A percentile compares a stretch with the other conserved stretches of the same genome.
phyloP scores from a whole-genome alignment of 2,329 filamentous ascomycete species.

The Phymatotrichopsis omnivora region DNA sequence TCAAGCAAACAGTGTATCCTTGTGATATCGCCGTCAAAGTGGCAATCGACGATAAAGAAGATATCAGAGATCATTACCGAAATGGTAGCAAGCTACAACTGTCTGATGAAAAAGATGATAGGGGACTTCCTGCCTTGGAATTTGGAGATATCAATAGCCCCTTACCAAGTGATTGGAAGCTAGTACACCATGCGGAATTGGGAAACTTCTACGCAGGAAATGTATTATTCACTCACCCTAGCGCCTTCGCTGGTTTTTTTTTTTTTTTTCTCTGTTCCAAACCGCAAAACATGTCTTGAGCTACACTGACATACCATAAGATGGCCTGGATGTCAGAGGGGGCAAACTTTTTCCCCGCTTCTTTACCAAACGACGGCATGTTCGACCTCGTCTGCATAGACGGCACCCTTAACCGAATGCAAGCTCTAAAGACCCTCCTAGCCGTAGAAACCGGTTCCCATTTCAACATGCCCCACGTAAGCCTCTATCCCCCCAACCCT shows the following conservation, averaged over 20 bases:
- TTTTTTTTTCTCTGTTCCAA: neutral
- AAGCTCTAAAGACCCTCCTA: conserved; percentile 58
- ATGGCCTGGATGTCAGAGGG: conserved; percentile 88
- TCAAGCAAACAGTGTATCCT: conserved; percentile 70
- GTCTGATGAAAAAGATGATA: conserved; percentile 18
- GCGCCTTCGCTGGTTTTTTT: neutral
- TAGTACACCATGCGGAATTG: conserved; percentile 62
- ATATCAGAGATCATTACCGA: conserved; percentile 64
- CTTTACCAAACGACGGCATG: conserved; percentile 71
- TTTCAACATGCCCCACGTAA: conserved; percentile 59
- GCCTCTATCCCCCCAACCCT: neutral
- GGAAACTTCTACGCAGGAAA: conserved; percentile 94
- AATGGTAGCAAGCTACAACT: conserved; percentile 23
- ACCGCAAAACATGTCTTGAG: neutral
- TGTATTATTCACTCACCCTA: conserved; percentile 40
- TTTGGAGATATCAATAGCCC: conserved; percentile 73
- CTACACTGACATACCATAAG: conserved; percentile 35
- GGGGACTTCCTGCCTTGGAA: conserved; percentile 55
- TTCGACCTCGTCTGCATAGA: conserved; percentile 76
- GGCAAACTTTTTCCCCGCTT: conserved; percentile 75
- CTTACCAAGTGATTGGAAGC: conserved; percentile 66
- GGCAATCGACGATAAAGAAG: conserved; percentile 63
- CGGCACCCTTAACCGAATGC: conserved; percentile 58
- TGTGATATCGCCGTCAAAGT: conserved; percentile 81
- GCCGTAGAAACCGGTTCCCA: conserved; percentile 63